Evolutionary conservation across 306 rosid genomes (phyloP).

Genomic region (Alnus glutinosa): DNA sequence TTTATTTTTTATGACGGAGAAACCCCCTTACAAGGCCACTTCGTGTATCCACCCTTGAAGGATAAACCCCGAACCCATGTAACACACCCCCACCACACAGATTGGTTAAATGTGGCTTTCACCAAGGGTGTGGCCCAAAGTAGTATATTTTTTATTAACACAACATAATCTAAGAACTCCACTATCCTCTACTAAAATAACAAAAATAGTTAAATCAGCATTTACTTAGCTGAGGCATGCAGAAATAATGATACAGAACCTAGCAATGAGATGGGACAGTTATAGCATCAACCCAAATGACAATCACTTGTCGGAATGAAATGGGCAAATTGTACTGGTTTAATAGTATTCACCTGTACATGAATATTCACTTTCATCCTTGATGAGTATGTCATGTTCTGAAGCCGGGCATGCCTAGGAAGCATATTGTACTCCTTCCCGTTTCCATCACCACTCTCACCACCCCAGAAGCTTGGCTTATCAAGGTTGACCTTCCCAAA

Average conservation of each 20-base stretch:
- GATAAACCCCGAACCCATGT: too few species aligned
- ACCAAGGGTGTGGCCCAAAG: too few species aligned
- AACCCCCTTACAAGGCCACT: too few species aligned
- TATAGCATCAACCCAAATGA: background rate
- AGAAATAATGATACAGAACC: background rate
- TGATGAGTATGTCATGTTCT: constrained; percentile 88
- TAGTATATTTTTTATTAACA: too few species aligned
- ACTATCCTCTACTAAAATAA: background rate
- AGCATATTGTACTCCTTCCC: constrained; percentile 62
- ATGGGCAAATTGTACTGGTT: background rate
- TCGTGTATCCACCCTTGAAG: too few species aligned
- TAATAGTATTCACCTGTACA: constrained; percentile 54
- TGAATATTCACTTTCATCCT: constrained; percentile 55
- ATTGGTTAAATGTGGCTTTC: too few species aligned
- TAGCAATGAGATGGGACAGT: background rate
- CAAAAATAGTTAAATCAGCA: background rate
- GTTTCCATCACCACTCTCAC: constrained; percentile 54
- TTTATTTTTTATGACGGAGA: too few species aligned
- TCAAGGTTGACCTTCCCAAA: constrained; percentile 76
- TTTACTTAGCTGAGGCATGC: background rate
- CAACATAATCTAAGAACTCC: background rate
- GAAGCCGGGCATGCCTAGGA: constrained; percentile 89
- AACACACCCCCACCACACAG: too few species aligned
- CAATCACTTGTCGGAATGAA: background rate
- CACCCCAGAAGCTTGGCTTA: constrained; percentile 75